Conservation (phyloP, 371 early-diverging fungal genomes). For the Mucor lusitanicus region DNA sequence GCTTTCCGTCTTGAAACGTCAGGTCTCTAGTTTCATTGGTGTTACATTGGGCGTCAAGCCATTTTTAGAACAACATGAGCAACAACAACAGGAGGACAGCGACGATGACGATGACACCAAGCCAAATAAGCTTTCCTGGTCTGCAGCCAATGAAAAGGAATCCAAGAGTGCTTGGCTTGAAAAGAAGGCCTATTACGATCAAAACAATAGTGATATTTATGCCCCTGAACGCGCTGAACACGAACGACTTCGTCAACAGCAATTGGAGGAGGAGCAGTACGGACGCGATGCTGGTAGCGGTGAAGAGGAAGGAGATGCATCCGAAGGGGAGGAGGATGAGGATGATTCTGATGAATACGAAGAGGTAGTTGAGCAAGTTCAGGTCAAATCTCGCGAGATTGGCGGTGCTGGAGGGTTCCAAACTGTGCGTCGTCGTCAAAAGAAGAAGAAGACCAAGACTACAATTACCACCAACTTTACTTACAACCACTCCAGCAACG, state of each 20-base stretch:
- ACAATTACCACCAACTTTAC: constrained; percentile 12
- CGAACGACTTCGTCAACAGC: constrained; percentile 13
- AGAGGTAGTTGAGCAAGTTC: constrained; percentile 21
- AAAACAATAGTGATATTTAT: constrained; percentile 15
- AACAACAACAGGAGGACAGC: constrained; percentile 8
- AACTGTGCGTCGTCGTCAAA: constrained; percentile 20
- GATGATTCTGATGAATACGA: constrained; percentile 27
- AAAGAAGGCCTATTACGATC: constrained; percentile 8
- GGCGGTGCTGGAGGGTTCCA: constrained; percentile 17
- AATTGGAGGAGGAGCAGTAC: constrained; percentile 17
- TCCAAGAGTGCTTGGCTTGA: constrained; percentile 10
- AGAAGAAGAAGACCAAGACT: constrained; percentile 20
- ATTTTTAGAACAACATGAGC: constrained; percentile 16
- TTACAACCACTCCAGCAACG: background rate
- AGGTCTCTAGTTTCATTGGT: constrained; percentile 25
- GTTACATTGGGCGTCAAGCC: constrained; percentile 23
- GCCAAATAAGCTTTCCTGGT: constrained; percentile 20
- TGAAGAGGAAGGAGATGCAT: constrained; percentile 9
- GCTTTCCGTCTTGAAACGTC: constrained; percentile 24
- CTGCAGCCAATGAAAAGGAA: constrained; percentile 24
- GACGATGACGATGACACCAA: constrained; percentile 21
- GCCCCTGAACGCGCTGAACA: constrained; percentile 24
- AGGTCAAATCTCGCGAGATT: constrained; percentile 26
- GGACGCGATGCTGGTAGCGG: constrained; percentile 5
- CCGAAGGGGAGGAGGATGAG: constrained; percentile 1